These are phyloP conservation scores for Globisporangium cylindrosporum DNA, from an alignment of 352 stramenopile genomes.

Conservation along the genomic window DNA sequence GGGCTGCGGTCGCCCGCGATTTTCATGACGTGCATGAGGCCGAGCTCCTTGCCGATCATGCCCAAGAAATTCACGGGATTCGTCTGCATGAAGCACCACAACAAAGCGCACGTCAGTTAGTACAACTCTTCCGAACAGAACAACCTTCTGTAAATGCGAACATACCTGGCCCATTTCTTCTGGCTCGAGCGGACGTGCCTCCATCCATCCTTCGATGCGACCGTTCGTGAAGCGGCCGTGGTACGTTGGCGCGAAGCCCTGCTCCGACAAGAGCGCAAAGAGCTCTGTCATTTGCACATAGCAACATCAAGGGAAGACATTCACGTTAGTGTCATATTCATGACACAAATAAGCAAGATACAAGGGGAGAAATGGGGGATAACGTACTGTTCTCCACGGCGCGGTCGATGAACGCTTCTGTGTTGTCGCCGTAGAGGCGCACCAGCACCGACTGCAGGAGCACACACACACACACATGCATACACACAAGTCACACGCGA, in stretches of 20 bases:
- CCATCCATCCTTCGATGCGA: conserved; percentile 90
- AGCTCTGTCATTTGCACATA: conserved; percentile 41
- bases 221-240: conserved; percentile 91
- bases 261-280: conserved; percentile 80
- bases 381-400: conserved; percentile 87
- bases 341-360: neutral
- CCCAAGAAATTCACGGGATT: conserved; percentile 73
- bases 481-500: neutral
- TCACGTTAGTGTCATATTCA: conserved; percentile 10
- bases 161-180: conserved; percentile 79
- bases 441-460: conserved; percentile 72
- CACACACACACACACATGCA: neutral
- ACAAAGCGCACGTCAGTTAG: neutral
- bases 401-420: conserved; percentile 92
- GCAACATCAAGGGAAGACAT: conserved; percentile 1
- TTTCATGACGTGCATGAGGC: conserved; percentile 85
- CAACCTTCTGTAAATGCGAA: neutral
- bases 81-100: conserved; percentile 23
- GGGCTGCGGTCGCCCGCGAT: conserved; percentile 59
- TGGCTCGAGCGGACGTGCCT: conserved; percentile 77
- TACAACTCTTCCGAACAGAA: neutral
- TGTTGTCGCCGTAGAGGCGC: conserved; percentile 91
- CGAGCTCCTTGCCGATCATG: conserved; percentile 88
- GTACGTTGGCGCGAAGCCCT: conserved; percentile 87
- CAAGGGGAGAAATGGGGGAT: neutral